phyloP scores from a whole-genome alignment of 805 yeast genomes.

The Ogataea henricii region DNA sequence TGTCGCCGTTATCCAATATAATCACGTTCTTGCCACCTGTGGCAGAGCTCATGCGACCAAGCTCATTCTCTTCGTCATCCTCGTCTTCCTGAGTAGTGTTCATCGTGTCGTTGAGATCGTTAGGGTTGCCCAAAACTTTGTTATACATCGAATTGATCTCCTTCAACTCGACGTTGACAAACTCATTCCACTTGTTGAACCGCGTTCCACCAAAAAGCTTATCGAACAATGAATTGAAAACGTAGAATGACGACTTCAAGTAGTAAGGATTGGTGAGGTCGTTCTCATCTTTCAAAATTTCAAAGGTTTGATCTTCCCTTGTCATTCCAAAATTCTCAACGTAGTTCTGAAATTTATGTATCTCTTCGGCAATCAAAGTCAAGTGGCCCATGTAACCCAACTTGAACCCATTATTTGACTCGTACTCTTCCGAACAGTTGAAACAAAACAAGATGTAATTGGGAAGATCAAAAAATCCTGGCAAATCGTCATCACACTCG shows the following conservation, averaged over 20 bases:
- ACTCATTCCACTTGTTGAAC: conserved; percentile 48
- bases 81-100: conserved; percentile 35
- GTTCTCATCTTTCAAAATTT: conserved; percentile 29
- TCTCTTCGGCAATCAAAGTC: conserved; percentile 58
- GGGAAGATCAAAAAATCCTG: conserved; percentile 37
- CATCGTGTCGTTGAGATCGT: conserved; percentile 26
- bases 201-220: conserved; percentile 29
- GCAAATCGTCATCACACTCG: conserved; percentile 23
- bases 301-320: conserved; percentile 35
- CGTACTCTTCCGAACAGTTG: conserved; percentile 31
- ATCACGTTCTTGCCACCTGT: conserved; percentile 31
- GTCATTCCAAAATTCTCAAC: conserved; percentile 38
- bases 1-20: conserved; percentile 41
- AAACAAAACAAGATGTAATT: conserved; percentile 33
- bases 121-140: conserved; percentile 55
- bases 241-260: conserved; percentile 33
- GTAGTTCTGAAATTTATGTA: conserved; percentile 49
- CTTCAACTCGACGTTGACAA: conserved; percentile 48
- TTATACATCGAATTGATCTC: conserved; percentile 58
- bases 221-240: conserved; percentile 35
- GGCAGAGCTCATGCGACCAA: conserved; percentile 9
- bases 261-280: conserved; percentile 32
- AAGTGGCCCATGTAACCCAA: conserved; percentile 65
- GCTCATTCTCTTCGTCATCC: conserved; percentile 20
- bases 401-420: conserved; percentile 42